Evolutionary conservation across 177 flowering plant genomes (phyloP).

Genomic region (Vitis hybrid): DNA sequence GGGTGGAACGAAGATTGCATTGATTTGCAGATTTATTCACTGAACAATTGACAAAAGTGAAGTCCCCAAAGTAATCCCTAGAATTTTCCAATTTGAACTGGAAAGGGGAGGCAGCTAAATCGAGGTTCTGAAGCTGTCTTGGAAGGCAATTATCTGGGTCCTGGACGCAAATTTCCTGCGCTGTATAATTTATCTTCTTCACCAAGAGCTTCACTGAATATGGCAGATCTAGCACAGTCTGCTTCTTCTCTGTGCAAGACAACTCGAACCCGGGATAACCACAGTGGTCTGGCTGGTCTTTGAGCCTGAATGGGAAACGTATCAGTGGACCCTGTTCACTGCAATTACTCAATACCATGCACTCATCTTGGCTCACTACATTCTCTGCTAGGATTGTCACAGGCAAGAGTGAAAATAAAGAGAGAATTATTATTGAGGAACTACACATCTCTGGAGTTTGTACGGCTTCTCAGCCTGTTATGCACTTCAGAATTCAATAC

Average conservation of each 20-base stretch:
- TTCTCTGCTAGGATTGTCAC: background rate
- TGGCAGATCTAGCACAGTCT: constrained; percentile 27
- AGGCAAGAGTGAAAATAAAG: background rate
- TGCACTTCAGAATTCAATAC: too few relatives aligned
- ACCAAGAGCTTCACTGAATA: constrained; percentile 24
- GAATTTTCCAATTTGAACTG: background rate
- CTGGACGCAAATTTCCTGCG: constrained; percentile 17
- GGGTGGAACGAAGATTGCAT: background rate
- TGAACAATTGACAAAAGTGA: constrained; percentile 14
- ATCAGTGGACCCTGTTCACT: background rate
- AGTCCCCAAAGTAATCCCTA: background rate
- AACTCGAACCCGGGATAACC: constrained; percentile 34
- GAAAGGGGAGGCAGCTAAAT: constrained; percentile 7
- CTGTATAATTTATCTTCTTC: constrained; percentile 23
- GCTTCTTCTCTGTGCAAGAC: constrained; percentile 19
- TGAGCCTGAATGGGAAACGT: constrained; percentile 15
- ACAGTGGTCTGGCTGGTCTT: background rate
- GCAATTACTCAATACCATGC: background rate
- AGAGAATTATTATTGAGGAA: too few relatives aligned
- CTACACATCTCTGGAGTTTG: too few relatives aligned
- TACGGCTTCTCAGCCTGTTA: too few relatives aligned
- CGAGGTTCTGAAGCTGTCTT: background rate
- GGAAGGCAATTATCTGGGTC: constrained; percentile 40
- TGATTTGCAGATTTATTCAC: constrained; percentile 10
- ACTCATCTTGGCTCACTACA: background rate